Conservation (phyloP, 768 basidiomycete species). For the Mycena indigotica region DNA sequence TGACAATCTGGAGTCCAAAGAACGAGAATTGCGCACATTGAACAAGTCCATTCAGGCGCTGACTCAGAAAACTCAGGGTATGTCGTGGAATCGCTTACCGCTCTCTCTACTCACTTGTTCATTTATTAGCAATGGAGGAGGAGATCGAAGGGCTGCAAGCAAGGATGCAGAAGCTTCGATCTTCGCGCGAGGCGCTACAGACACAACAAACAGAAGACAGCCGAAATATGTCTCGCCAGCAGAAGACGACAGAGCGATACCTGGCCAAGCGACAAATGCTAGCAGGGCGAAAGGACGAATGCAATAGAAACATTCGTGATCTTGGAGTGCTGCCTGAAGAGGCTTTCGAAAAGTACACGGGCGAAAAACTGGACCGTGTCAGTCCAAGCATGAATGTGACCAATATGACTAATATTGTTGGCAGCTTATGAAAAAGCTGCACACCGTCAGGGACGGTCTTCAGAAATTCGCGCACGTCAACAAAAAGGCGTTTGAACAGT, state of each 20-base stretch:
- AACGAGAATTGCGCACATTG: constrained; percentile 69
- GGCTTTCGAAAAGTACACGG: constrained; percentile 93
- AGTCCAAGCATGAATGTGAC: constrained; percentile 27
- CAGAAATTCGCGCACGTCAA: constrained; percentile 99
- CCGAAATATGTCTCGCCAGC: constrained; percentile 83
- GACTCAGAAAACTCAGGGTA: constrained; percentile 64
- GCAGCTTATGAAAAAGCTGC: constrained; percentile 92
- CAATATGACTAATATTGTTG: constrained; percentile 7
- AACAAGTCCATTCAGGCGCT: constrained; percentile 66
- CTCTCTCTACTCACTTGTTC: constrained; percentile 1
- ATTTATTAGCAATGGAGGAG: constrained; percentile 63
- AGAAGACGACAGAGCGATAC: constrained; percentile 95
- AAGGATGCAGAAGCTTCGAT: constrained; percentile 68
- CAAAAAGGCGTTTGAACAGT: constrained; percentile 99
- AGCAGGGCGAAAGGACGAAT: constrained; percentile 83
- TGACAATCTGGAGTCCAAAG: constrained; percentile 68
- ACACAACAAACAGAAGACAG: constrained; percentile 85
- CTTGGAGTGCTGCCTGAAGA: constrained; percentile 96
- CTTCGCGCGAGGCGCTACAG: constrained; percentile 72
- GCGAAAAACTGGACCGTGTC: constrained; percentile 85
- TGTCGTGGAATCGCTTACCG: constrained; percentile 12
- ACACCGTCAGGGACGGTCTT: constrained; percentile 85
- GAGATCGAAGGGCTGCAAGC: constrained; percentile 63
- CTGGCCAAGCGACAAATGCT: constrained; percentile 91
- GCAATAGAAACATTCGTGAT: constrained; percentile 93